Evolutionary conservation across 2,329 filamentous ascomycete genomes (phyloP).

Genomic region (Talaromyces pinophilus): DNA sequence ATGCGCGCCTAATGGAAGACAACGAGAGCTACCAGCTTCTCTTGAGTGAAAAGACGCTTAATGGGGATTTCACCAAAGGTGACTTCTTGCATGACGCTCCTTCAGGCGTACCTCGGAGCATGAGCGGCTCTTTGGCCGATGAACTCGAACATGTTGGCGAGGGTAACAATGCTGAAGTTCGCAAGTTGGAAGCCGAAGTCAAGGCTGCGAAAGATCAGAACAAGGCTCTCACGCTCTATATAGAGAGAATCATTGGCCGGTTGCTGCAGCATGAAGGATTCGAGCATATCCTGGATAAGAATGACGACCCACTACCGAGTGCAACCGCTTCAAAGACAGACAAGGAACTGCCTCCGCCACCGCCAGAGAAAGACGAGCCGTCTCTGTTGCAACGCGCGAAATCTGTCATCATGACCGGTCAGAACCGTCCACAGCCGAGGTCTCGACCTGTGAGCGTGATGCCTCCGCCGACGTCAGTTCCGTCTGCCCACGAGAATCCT

Average conservation of each 20-base stretch:
- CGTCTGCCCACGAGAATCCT: conserved; percentile 49
- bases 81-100: conserved; percentile 68
- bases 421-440: conserved; percentile 42
- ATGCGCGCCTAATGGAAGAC: conserved; percentile 94
- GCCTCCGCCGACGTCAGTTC: conserved; percentile 38
- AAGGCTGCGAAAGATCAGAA: conserved; percentile 87
- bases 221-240: conserved; percentile 94
- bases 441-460: conserved; percentile 50
- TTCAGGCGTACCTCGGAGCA: conserved; percentile 50
- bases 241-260: conserved; percentile 98
- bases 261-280: conserved; percentile 93
- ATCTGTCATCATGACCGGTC: conserved; percentile 55
- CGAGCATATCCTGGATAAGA: conserved; percentile 86
- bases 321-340: conserved; percentile 56
- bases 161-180: conserved; percentile 55
- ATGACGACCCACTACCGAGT: conserved; percentile 51
- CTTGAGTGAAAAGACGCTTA: conserved; percentile 90
- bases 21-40: conserved; percentile 97
- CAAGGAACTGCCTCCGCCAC: conserved; percentile 82
- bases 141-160: conserved; percentile 75
- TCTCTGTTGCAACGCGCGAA: conserved; percentile 61
- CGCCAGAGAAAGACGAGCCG: conserved; percentile 56
- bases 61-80: conserved; percentile 83
- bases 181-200: conserved; percentile 75
- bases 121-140: conserved; percentile 70